These are phyloP conservation scores for Plantago coronopus DNA, from an alignment of 305 asterid species.

Conservation along the genomic window DNA sequence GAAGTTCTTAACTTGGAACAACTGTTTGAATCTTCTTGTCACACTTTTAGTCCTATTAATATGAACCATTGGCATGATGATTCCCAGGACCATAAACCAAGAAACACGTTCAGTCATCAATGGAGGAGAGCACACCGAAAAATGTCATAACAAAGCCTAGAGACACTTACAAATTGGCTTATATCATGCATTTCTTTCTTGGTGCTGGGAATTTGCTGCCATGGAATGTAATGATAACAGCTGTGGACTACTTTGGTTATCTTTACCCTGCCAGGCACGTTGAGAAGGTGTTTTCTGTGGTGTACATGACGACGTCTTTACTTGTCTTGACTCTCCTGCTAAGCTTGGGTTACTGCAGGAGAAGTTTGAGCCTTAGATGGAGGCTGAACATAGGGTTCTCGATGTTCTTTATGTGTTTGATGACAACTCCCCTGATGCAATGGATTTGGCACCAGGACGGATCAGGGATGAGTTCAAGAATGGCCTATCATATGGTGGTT, in stretches of 20 bases:
- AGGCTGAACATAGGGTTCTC: conserved; percentile 65
- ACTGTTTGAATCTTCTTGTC: not conserved
- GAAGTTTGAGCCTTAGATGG: conserved; percentile 34
- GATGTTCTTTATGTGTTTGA: conserved; percentile 47
- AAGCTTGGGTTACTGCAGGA: conserved; percentile 29
- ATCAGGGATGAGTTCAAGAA: conserved; percentile 24
- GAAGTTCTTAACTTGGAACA: not conserved
- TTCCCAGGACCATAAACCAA: not conserved
- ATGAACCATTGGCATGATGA: conserved; percentile 4
- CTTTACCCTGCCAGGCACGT: conserved; percentile 56
- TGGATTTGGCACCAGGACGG: conserved; percentile 36
- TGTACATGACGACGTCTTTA: conserved; percentile 60
- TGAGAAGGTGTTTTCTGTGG: conserved; percentile 65
- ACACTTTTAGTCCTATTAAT: conserved; percentile 6
- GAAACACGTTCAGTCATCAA: conserved; percentile 9
- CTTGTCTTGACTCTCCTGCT: conserved; percentile 42
- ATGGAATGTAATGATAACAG: conserved; percentile 77
- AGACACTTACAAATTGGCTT: conserved; percentile 53
- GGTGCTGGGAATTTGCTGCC: conserved; percentile 90
- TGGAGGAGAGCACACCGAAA: conserved; percentile 26
- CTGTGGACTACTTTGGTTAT: conserved; percentile 59
- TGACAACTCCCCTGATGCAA: conserved; percentile 48
- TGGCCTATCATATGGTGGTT: conserved; percentile 36
- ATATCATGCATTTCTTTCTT: conserved; percentile 63
- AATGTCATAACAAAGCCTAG: conserved; percentile 13